phyloP scores from a whole-genome alignment of 2,329 filamentous ascomycete genomes.

The Arthrobotrys sinensis region DNA sequence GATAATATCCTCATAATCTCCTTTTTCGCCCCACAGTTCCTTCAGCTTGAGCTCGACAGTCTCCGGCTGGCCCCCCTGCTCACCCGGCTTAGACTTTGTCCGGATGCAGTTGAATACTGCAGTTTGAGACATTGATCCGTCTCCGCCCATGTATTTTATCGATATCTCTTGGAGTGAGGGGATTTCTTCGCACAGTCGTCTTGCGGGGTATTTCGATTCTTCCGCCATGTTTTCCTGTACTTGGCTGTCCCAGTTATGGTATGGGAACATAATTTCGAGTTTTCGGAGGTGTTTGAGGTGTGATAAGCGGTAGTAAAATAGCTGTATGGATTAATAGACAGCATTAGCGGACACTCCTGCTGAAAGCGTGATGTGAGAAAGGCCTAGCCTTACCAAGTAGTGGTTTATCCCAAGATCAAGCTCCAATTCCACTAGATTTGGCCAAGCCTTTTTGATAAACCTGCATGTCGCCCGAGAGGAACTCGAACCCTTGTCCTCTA shows the following conservation, averaged over 20 bases:
- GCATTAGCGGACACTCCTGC: neutral
- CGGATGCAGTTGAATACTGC: slow-evolving; percentile 20
- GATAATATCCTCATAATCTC: slow-evolving; percentile 15
- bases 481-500: slow-evolving; percentile 34
- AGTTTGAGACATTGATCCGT: slow-evolving; percentile 24
- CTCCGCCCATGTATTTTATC: slow-evolving; percentile 26
- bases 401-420: slow-evolving; percentile 30
- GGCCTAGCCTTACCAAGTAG: neutral
- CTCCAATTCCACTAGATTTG: slow-evolving; percentile 38
- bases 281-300: slow-evolving; percentile 9
- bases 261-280: slow-evolving; percentile 20
- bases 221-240: slow-evolving; percentile 13
- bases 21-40: neutral
- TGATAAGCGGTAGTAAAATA: neutral
- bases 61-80: neutral
- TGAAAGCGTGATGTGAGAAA: neutral
- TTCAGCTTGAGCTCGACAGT: neutral
- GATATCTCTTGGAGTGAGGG: slow-evolving; percentile 12
- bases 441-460: slow-evolving; percentile 21
- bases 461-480: neutral
- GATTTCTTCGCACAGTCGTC: neutral
- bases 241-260: neutral
- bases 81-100: neutral
- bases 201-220: slow-evolving; percentile 13
- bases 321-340: neutral